These are phyloP conservation scores for Batrachochytrium dendrobatidis DNA, from an alignment of 371 early-diverging fungal genomes.

Conservation along the genomic window DNA sequence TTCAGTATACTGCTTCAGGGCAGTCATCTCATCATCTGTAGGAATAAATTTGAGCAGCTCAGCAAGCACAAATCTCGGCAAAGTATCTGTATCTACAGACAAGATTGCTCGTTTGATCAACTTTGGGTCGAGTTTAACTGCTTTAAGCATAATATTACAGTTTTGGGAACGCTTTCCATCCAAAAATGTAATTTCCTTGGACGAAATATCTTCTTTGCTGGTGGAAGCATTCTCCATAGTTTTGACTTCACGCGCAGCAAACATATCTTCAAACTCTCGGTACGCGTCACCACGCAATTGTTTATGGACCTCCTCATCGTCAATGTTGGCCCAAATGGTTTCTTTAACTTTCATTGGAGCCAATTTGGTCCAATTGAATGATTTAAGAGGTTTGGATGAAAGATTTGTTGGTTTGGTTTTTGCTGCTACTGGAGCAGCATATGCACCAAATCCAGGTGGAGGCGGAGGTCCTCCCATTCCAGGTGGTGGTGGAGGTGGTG, in stretches of 20 bases:
- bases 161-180: constrained; percentile 45
- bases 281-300: constrained; percentile 25
- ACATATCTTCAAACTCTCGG: constrained; percentile 45
- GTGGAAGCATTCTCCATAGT: constrained; percentile 16
- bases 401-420: constrained; percentile 34
- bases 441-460: constrained; percentile 12
- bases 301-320: constrained; percentile 37
- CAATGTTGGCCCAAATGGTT: constrained; percentile 40
- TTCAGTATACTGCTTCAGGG: constrained; percentile 27
- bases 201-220: constrained; percentile 12
- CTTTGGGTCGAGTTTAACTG: constrained; percentile 31
- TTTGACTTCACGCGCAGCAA: constrained; percentile 39
- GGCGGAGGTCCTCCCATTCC: constrained; percentile 16
- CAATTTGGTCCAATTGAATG: constrained; percentile 50
- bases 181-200: constrained; percentile 41
- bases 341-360: constrained; percentile 29
- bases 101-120: constrained; percentile 32
- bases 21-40: constrained; percentile 37
- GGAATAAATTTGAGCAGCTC: constrained; percentile 46
- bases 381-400: constrained; percentile 41
- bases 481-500: constrained; percentile 17
- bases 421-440: constrained; percentile 8
- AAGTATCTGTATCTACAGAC: constrained; percentile 21
- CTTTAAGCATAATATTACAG: constrained; percentile 38
- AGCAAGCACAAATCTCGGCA: constrained; percentile 27